phyloP scores from a whole-genome alignment of 495 filamentous ascomycete species.

The Neurospora sp. region DNA sequence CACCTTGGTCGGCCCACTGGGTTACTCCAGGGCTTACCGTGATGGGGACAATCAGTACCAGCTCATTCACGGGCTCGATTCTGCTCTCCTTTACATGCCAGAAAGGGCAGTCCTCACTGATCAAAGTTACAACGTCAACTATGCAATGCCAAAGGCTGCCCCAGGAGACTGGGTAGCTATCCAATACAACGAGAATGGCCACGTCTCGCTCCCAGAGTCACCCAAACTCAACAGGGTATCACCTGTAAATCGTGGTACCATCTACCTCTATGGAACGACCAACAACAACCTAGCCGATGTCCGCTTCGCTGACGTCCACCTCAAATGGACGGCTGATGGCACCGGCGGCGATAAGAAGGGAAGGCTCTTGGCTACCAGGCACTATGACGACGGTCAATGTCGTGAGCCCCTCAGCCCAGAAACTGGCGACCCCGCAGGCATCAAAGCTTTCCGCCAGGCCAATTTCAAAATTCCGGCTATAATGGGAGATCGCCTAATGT shows the following conservation, averaged over 20 bases:
- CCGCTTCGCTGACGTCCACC: constrained; percentile 58
- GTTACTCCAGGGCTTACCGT: constrained; percentile 56
- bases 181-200: constrained; percentile 77
- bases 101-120: constrained; percentile 25
- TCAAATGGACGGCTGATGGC: constrained; percentile 64
- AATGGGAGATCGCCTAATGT: constrained; percentile 48
- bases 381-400: constrained; percentile 79
- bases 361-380: constrained; percentile 56
- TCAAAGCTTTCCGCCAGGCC: constrained; percentile 44
- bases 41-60: constrained; percentile 36
- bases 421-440: constrained; percentile 23
- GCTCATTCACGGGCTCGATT: constrained; percentile 8
- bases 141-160: constrained; percentile 53
- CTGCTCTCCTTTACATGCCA: neutral
- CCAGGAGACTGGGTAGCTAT: constrained; percentile 63
- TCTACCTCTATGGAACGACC: constrained; percentile 77
- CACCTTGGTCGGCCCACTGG: constrained; percentile 56
- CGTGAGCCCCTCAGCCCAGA: constrained; percentile 46
- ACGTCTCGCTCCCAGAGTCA: constrained; percentile 59
- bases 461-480: constrained; percentile 17
- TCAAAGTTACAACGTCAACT: constrained; percentile 39
- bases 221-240: constrained; percentile 32
- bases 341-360: constrained; percentile 68
- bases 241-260: constrained; percentile 58
- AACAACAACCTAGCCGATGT: constrained; percentile 39